phyloP scores from a whole-genome alignment of 805 yeast genomes.

The Maudiozyma turicensis region DNA sequence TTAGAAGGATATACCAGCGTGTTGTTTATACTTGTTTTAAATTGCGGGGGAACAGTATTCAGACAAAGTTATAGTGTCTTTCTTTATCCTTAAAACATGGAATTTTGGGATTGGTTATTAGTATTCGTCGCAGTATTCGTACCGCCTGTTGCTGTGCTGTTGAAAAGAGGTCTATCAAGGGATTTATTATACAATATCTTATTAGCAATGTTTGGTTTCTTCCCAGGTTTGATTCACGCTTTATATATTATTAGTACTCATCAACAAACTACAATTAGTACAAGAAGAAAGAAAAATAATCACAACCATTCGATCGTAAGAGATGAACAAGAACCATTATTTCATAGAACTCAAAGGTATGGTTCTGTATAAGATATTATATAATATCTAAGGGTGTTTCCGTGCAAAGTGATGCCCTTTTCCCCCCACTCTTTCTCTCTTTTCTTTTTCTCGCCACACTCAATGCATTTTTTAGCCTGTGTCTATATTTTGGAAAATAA shows the following conservation, averaged over 20 bases:
- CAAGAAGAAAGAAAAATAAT: neutral
- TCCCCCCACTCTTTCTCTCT: neutral
- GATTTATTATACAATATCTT: slow-evolving; percentile 45
- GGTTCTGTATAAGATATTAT: neutral
- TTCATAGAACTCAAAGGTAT: neutral
- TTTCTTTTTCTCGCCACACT: too few species aligned
- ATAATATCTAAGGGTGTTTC: neutral
- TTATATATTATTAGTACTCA: slow-evolving; percentile 43
- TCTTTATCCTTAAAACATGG: neutral
- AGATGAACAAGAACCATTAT: neutral
- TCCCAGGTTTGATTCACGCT: slow-evolving; percentile 65
- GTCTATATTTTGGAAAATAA: too few species aligned
- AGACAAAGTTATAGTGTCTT: too few species aligned
- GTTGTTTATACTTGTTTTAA: too few species aligned
- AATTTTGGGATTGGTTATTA: slow-evolving; percentile 44
- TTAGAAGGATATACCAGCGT: too few species aligned
- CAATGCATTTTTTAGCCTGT: too few species aligned
- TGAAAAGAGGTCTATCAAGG: slow-evolving; percentile 49
- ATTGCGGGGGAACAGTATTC: too few species aligned
- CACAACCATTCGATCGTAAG: neutral
- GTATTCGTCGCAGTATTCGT: slow-evolving; percentile 59
- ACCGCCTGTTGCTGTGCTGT: slow-evolving; percentile 64
- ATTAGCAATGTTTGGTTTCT: slow-evolving; percentile 50
- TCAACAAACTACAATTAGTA: neutral
- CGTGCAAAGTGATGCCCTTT: neutral